Conservation (phyloP, 176 grass and related monocot genomes). For the Musa acuminata region DNA sequence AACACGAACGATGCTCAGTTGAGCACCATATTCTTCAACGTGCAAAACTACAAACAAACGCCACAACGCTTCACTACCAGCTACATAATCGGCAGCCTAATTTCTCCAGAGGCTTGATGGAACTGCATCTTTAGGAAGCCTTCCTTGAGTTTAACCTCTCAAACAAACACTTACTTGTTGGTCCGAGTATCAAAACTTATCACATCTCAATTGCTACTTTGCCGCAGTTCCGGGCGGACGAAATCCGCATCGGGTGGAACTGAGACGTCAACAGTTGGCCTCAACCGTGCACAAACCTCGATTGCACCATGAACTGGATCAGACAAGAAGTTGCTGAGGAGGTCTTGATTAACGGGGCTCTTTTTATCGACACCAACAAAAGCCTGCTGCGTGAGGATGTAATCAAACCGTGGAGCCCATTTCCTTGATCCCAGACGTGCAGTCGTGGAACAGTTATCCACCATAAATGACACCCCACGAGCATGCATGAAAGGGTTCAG, state of each 20-base stretch:
- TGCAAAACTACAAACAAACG: neutral
- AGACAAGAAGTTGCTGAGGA: constrained; percentile 85
- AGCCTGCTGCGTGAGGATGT: constrained; percentile 79
- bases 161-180: too few relatives aligned
- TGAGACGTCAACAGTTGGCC: constrained; percentile 84
- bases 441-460: constrained; percentile 87
- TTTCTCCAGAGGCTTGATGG: too few relatives aligned
- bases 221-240: constrained; percentile 74
- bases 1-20: too few relatives aligned
- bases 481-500: constrained; percentile 96
- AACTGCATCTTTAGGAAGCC: too few relatives aligned
- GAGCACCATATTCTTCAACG: neutral
- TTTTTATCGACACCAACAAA: constrained; percentile 48
- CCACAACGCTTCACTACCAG: neutral
- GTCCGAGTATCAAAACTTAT: neutral
- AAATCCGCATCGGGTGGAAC: constrained; percentile 79
- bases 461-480: constrained; percentile 90
- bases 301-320: constrained; percentile 72
- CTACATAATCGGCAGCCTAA: too few relatives aligned
- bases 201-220: constrained; percentile 17
- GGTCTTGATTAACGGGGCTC: constrained; percentile 57
- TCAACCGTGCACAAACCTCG: constrained; percentile 62
- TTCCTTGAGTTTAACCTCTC: neutral
- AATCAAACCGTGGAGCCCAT: constrained; percentile 84
- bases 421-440: constrained; percentile 86